Conservation (phyloP, 2,329 filamentous ascomycete genomes). For the Leptosphaerulina australis region DNA sequence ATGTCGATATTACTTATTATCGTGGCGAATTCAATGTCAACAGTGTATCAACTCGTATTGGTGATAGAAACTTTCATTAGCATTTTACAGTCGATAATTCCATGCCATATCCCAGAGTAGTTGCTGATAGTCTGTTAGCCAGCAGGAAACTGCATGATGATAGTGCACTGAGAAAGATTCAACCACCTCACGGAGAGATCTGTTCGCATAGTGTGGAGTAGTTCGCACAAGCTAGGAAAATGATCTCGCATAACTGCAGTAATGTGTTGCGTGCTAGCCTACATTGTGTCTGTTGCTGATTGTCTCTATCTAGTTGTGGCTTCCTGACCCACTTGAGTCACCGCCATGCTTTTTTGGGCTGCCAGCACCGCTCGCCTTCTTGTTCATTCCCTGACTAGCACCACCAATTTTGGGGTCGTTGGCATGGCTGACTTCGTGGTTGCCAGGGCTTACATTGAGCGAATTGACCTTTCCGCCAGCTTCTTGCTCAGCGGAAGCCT, state of each 20-base stretch:
- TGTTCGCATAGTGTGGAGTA: not conserved
- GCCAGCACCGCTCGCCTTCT: constrained; percentile 43
- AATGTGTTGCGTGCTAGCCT: not conserved
- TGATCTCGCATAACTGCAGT: not conserved
- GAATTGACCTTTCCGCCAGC: constrained; percentile 43
- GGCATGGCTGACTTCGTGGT: constrained; percentile 62
- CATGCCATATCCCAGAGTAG: no score
- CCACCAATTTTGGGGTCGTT: constrained; percentile 49
- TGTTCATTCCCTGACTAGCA: constrained; percentile 44
- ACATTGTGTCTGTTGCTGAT: constrained; percentile 1
- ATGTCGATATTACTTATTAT: not conserved
- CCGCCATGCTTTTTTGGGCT: constrained; percentile 48
- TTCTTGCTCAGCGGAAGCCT: constrained; percentile 47
- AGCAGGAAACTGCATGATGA: no score
- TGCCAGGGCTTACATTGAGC: constrained; percentile 66
- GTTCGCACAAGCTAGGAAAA: not conserved
- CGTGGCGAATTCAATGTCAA: no score
- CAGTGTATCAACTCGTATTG: no score
- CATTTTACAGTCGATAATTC: no score
- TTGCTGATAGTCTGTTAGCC: no score
- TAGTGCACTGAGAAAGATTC: no score
- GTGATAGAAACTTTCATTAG: no score
- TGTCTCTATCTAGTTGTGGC: not conserved
- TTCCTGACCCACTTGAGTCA: constrained; percentile 31
- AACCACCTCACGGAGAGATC: no score